Evolutionary conservation across 2,329 filamentous ascomycete genomes (phyloP).

Genomic region (Xylariaceae sp.): DNA sequence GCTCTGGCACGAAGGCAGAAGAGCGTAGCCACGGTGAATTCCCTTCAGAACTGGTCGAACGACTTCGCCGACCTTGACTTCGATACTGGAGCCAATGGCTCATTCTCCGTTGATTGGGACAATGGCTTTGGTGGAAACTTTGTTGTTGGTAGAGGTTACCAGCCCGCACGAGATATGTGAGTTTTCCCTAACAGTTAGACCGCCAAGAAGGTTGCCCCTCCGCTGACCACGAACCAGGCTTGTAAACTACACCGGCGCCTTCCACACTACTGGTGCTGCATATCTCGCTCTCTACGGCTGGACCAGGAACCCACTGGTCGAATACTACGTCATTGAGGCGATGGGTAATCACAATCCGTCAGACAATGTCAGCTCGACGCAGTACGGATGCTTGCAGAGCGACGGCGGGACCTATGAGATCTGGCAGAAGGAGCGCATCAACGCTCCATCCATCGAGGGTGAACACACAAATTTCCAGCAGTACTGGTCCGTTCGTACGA

Average conservation of each 20-base stretch:
- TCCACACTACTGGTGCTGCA: neutral
- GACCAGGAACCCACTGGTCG: neutral
- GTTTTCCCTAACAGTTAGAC: neutral
- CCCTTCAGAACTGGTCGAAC: neutral
- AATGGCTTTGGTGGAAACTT: neutral
- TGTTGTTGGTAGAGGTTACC: neutral
- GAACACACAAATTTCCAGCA: neutral
- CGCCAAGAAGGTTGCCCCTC: neutral
- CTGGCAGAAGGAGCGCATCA: slow-evolving; percentile 3
- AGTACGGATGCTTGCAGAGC: neutral
- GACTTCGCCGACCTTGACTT: slow-evolving; percentile 2
- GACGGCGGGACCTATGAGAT: neutral
- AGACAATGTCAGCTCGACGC: neutral
- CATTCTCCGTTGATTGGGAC: neutral
- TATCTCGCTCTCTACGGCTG: neutral
- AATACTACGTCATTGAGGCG: neutral
- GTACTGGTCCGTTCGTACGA: neutral
- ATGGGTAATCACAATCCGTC: slow-evolving; percentile 1
- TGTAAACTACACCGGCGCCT: neutral
- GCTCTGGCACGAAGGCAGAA: neutral
- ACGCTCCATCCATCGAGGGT: neutral
- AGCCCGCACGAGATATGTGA: neutral
- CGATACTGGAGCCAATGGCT: neutral
- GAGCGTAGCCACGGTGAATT: neutral
- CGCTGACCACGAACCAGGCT: neutral